Conservation (phyloP, 2,329 filamentous ascomycete genomes). For the Fusarium palustre region DNA sequence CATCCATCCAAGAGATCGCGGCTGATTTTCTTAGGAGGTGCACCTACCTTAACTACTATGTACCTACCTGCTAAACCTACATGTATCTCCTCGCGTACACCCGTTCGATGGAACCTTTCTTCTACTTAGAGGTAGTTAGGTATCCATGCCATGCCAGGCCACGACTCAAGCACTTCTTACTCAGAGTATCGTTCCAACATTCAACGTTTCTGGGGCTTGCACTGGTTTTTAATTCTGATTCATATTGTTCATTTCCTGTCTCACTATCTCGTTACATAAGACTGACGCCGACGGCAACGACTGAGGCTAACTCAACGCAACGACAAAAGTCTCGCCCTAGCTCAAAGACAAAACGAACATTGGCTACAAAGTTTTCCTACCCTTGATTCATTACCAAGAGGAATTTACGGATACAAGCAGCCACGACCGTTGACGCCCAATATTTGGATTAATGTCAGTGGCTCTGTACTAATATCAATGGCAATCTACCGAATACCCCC, state of each 20-base stretch:
- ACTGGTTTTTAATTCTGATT: not conserved
- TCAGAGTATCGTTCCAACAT: constrained; percentile 4
- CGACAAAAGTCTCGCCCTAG: not conserved
- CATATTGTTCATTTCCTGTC: not conserved
- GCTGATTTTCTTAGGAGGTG: constrained; percentile 21
- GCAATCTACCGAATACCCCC: constrained; percentile 24
- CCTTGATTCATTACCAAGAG: not conserved
- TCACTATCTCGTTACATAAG: constrained; percentile 4
- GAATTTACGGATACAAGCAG: not conserved
- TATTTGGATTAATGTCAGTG: not conserved
- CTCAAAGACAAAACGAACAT: not conserved
- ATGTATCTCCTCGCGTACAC: constrained; percentile 34
- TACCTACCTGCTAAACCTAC: not conserved
- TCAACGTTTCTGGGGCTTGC: not conserved
- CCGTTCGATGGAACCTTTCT: constrained; percentile 22
- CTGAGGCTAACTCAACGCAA: not conserved
- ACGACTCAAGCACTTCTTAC: constrained; percentile 28
- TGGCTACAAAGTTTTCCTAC: constrained; percentile 17
- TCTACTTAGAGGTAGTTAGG: constrained; percentile 10
- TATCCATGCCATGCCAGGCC: constrained; percentile 2
- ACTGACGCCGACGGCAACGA: not conserved
- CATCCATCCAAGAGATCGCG: constrained; percentile 17
- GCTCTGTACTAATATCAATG: constrained; percentile 12
- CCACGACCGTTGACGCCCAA: constrained; percentile 13
- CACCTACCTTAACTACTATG: no score